Percentiles rank a stretch among this genome's conserved stretches.
Evolutionary conservation across 2,329 filamentous ascomycete genomes (phyloP).

Genomic region (Trichoderma breve): DNA sequence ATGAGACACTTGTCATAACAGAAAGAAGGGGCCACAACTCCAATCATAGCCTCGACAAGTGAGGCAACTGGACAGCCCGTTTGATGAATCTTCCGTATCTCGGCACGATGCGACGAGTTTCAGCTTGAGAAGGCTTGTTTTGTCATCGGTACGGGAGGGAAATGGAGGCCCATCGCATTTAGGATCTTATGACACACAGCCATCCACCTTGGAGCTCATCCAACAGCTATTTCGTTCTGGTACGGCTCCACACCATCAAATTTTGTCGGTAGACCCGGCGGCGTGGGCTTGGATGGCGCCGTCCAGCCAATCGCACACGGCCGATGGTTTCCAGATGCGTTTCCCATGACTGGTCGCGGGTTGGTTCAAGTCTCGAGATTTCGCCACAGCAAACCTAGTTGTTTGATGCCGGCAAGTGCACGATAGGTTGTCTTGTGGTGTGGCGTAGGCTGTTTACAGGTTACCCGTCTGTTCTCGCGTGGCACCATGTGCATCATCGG

Average conservation of each 20-base stretch:
- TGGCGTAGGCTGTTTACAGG: neutral
- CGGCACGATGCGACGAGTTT: neutral
- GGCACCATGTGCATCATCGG: neutral
- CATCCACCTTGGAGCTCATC: neutral
- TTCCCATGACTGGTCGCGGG: neutral
- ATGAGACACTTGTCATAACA: conserved; percentile 7
- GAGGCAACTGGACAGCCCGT: neutral
- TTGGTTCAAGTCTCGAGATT: neutral
- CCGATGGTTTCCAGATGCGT: neutral
- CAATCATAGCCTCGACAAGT: neutral
- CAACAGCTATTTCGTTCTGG: neutral
- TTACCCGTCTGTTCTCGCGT: neutral
- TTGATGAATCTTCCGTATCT: neutral
- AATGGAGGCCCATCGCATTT: neutral
- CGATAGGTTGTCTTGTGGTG: neutral
- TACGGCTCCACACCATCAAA: conserved; percentile 6
- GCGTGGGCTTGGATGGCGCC: neutral
- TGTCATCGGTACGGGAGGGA: neutral
- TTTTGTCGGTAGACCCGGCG: conserved; percentile 8
- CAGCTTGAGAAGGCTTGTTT: neutral
- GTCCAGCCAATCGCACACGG: neutral
- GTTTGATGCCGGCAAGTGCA: neutral
- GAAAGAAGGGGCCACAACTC: neutral
- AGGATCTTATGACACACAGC: neutral
- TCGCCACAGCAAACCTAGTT: conserved; percentile 10